Conservation (phyloP, 768 basidiomycete genomes). For the Xerocomellus amylosporus region DNA sequence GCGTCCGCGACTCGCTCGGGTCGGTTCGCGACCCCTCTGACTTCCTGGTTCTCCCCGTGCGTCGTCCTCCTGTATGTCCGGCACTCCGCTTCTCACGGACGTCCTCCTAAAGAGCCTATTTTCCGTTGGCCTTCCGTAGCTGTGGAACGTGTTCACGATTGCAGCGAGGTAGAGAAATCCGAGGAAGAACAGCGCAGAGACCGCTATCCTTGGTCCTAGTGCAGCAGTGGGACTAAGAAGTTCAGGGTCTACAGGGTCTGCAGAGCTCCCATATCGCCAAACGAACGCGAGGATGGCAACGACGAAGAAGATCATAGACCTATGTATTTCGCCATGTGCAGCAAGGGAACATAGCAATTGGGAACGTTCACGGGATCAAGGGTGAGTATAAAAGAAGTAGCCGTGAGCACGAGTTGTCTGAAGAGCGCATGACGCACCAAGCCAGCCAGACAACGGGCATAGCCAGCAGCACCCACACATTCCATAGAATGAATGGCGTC, state of each 20-base stretch:
- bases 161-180: constrained; percentile 61
- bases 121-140: constrained; percentile 43
- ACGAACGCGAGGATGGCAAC: constrained; percentile 61
- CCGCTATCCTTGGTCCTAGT: constrained; percentile 51
- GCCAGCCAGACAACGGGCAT: constrained; percentile 71
- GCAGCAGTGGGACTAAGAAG: constrained; percentile 39
- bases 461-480: constrained; percentile 66
- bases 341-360: neutral
- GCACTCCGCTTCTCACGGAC: neutral
- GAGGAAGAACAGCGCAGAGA: constrained; percentile 52
- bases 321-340: constrained; percentile 18
- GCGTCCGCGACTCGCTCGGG: constrained; percentile 8
- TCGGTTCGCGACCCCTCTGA: constrained; percentile 8
- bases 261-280: constrained; percentile 57
- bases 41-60: neutral
- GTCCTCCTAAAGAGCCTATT: neutral
- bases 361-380: neutral
- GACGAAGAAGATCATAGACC: constrained; percentile 69
- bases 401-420: neutral
- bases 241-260: constrained; percentile 35
- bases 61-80: neutral
- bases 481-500: constrained; percentile 52
- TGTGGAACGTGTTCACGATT: constrained; percentile 60
- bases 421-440: constrained; percentile 41
- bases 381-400: neutral